Evolutionary conservation across 495 filamentous ascomycete species (phyloP).

Genomic region (Neurospora africana): DNA sequence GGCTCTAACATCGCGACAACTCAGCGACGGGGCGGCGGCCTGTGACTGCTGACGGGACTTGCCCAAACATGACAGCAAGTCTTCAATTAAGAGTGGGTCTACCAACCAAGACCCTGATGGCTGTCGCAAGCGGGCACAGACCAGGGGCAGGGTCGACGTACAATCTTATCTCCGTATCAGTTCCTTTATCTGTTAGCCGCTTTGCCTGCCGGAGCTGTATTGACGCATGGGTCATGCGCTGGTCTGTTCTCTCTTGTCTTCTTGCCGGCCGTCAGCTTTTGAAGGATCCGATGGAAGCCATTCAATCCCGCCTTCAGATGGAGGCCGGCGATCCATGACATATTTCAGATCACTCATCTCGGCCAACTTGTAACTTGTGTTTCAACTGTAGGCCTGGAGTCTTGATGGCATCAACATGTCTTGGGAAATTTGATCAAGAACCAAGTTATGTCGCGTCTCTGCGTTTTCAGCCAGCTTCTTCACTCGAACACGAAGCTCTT

Average conservation of each 20-base stretch:
- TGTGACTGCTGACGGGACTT: not conserved
- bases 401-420: not conserved
- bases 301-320: not conserved
- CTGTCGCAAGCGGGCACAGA: not conserved
- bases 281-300: not conserved
- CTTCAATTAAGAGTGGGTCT: not conserved
- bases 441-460: not conserved
- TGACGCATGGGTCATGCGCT: not conserved
- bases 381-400: not conserved
- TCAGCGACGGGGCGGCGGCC: not conserved
- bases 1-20: not conserved
- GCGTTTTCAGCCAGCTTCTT: no score
- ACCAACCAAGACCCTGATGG: not conserved
- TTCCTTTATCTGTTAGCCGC: not conserved
- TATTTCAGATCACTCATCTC: not conserved
- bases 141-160: no score
- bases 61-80: conserved; percentile 1
- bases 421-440: no score
- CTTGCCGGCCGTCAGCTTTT: not conserved
- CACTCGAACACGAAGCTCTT: not conserved
- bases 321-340: not conserved
- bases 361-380: not conserved
- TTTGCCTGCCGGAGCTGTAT: not conserved
- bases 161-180: not conserved
- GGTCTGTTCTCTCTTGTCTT: not conserved